These are phyloP conservation scores for Juglanconis oblonga DNA, from an alignment of 2,329 filamentous ascomycete species.

Conservation along the genomic window DNA sequence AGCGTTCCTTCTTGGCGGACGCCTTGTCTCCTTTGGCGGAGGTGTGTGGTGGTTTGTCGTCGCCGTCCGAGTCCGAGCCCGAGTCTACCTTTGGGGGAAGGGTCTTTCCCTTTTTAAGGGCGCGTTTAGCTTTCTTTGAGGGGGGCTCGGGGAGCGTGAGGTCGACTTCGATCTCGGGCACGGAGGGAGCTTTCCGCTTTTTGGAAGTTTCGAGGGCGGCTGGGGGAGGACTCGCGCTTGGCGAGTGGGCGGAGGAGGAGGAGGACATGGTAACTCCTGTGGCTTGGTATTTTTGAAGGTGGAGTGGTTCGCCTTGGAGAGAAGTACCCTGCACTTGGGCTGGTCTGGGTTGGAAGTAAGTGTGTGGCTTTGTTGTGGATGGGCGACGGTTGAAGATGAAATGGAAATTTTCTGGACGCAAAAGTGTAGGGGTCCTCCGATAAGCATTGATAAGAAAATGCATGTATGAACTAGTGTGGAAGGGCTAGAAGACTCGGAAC, in stretches of 20 bases:
- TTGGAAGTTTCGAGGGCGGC: slow-evolving; percentile 36
- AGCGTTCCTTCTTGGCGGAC: slow-evolving; percentile 54
- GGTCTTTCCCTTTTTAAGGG: slow-evolving; percentile 78
- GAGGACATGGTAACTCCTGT: neutral
- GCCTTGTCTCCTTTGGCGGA: slow-evolving; percentile 32
- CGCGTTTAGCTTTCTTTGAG: slow-evolving; percentile 89
- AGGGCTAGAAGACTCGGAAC: too few species aligned
- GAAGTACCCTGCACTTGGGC: neutral
- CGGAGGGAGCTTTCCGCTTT: slow-evolving; percentile 66
- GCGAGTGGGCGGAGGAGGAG: neutral
- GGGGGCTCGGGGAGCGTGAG: slow-evolving; percentile 85
- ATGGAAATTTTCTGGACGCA: neutral
- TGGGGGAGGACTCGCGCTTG: slow-evolving; percentile 4
- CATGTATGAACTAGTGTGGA: too few species aligned
- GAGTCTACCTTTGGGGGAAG: slow-evolving; percentile 44
- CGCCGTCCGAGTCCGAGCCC: slow-evolving; percentile 38
- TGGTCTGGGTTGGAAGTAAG: neutral
- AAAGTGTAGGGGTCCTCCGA: neutral
- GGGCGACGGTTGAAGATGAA: neutral
- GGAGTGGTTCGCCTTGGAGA: neutral
- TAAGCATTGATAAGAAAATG: neutral
- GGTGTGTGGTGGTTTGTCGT: slow-evolving; percentile 34
- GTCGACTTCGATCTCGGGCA: slow-evolving; percentile 84
- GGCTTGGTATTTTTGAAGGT: neutral
- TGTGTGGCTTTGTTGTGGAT: neutral